Evolutionary conservation across 1,284 basidiomycete species (phyloP).

Genomic region (Cryptococcus neoformans): DNA sequence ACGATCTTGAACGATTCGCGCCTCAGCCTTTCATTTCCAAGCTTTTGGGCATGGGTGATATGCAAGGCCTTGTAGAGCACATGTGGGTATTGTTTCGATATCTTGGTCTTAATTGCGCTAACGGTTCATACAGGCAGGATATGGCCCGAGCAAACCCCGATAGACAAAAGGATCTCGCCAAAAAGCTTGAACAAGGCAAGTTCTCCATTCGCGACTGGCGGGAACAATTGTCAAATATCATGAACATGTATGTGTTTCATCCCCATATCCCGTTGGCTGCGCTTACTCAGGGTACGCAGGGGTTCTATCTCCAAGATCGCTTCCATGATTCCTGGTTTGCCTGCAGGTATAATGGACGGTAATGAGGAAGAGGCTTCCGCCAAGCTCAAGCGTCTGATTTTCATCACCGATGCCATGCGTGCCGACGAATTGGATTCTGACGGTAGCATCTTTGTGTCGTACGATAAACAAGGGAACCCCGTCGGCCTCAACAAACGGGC

Average conservation of each 20-base stretch:
- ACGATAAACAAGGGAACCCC: constrained; percentile 78
- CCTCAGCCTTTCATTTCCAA: constrained; percentile 98
- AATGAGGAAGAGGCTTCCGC: constrained; percentile 81
- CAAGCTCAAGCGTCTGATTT: constrained; percentile 97
- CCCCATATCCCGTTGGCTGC: constrained; percentile 1
- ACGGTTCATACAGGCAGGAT: constrained; percentile 59
- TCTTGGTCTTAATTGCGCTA: not conserved
- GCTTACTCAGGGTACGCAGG: constrained; percentile 59
- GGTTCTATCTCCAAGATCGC: constrained; percentile 97
- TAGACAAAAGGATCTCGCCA: constrained; percentile 96
- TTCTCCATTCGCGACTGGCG: constrained; percentile 96
- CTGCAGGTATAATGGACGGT: constrained; percentile 82
- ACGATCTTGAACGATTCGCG: constrained; percentile 93
- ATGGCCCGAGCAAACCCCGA: constrained; percentile 88
- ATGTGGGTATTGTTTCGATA: constrained; percentile 54
- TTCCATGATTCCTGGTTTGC: constrained; percentile 97
- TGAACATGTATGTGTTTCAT: constrained; percentile 75
- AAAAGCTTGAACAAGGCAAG: constrained; percentile 96
- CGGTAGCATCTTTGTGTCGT: constrained; percentile 74
- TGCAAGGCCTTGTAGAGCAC: constrained; percentile 95
- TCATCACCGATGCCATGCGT: constrained; percentile 98
- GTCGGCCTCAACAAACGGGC: constrained; percentile 80
- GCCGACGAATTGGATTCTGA: constrained; percentile 93
- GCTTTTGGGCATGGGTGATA: constrained; percentile 89
- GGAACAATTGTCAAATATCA: constrained; percentile 95